These are phyloP conservation scores for Calamus simplicifolius DNA, from an alignment of 176 grass and related monocot genomes.

Conservation along the genomic window DNA sequence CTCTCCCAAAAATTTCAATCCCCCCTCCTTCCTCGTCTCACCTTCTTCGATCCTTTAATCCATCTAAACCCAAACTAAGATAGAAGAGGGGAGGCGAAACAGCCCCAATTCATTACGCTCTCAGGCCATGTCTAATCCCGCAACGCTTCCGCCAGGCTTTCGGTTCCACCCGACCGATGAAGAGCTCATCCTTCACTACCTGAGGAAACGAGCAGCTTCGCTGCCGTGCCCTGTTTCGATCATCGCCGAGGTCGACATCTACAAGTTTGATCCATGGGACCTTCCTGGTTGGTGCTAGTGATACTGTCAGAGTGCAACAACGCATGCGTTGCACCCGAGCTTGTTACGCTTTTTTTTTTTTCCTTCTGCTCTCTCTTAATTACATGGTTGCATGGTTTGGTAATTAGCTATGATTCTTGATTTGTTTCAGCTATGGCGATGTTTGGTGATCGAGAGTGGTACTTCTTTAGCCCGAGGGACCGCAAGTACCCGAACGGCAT, in stretches of 20 bases:
- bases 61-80: too few species aligned
- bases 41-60: neutral
- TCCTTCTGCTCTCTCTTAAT: too few species aligned
- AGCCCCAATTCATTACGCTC: neutral
- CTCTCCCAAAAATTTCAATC: slow-evolving; percentile 5
- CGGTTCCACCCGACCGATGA: slow-evolving; percentile 7
- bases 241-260: slow-evolving; percentile 10
- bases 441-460: slow-evolving; percentile 5
- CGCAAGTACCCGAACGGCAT: slow-evolving; percentile 2
- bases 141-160: slow-evolving; percentile 1
- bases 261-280: slow-evolving; percentile 8
- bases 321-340: too few species aligned
- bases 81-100: too few species aligned
- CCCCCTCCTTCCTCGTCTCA: neutral
- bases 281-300: neutral
- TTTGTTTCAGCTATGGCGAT: neutral
- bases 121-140: neutral
- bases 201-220: neutral
- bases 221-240: slow-evolving; percentile 2
- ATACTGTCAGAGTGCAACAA: too few species aligned
- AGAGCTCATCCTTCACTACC: slow-evolving; percentile 9
- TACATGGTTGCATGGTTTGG: too few species aligned
- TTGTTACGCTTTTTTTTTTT: too few species aligned
- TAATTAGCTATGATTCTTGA: too few species aligned
- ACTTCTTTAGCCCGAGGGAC: slow-evolving; percentile 4